These are phyloP conservation scores for Penicillium turbatum DNA, from an alignment of 495 filamentous ascomycete species.

Conservation along the genomic window DNA sequence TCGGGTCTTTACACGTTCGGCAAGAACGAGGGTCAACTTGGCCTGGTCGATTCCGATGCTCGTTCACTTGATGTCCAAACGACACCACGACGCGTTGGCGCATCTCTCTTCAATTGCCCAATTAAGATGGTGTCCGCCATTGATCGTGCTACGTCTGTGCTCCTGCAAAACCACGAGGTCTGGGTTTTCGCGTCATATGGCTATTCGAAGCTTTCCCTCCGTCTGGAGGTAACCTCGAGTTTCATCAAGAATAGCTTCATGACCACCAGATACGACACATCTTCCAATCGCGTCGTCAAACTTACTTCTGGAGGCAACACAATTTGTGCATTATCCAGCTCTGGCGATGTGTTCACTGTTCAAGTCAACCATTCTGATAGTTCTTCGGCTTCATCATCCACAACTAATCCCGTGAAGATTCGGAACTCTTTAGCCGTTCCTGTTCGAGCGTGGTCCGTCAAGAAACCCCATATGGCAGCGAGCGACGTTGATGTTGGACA, in stretches of 20 bases:
- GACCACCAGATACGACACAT: conserved; percentile 62
- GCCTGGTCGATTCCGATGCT: conserved; percentile 90
- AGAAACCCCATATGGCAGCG: conserved; percentile 78
- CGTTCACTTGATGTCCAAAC: conserved; percentile 78
- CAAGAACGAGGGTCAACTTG: conserved; percentile 92
- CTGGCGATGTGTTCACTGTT: conserved; percentile 83
- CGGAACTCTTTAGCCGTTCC: conserved; percentile 70
- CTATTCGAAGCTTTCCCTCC: conserved; percentile 79
- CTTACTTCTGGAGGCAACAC: conserved; percentile 83
- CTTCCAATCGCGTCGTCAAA: conserved; percentile 62
- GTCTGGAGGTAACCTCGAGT: conserved; percentile 64
- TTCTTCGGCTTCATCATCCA: conserved; percentile 59
- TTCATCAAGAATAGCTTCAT: conserved; percentile 64
- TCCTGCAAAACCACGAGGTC: conserved; percentile 83
- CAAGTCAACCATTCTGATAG: conserved; percentile 62
- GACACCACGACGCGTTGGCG: conserved; percentile 80
- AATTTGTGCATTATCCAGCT: conserved; percentile 76
- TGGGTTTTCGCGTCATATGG: conserved; percentile 93
- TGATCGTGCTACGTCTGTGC: conserved; percentile 79
- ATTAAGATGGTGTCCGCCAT: conserved; percentile 83
- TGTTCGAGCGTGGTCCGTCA: conserved; percentile 74
- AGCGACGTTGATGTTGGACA: conserved; percentile 83
- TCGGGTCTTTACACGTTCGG: conserved; percentile 88
- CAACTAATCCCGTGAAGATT: conserved; percentile 85
- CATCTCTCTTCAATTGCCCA: conserved; percentile 71